These are phyloP conservation scores for Vigna hirtella DNA, from an alignment of 306 rosid genomes.

Conservation along the genomic window DNA sequence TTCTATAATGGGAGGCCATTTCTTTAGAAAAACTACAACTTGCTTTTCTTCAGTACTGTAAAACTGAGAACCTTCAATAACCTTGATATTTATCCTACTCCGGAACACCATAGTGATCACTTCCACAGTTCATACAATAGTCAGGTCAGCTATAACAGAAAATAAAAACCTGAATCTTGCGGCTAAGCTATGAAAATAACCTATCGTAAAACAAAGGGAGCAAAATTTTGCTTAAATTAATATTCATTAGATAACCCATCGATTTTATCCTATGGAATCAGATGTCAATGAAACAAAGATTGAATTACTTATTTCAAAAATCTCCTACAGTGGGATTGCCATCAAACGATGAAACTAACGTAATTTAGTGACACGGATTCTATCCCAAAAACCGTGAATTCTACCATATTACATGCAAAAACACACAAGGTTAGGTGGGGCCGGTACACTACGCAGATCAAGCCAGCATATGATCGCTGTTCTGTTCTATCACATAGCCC, in stretches of 20 bases:
- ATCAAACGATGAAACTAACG: slow-evolving; percentile 4
- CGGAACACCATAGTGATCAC: slow-evolving; percentile 4
- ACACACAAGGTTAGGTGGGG: not conserved
- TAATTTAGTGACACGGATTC: not conserved
- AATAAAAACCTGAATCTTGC: not conserved
- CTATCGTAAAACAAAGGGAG: slow-evolving; percentile 14
- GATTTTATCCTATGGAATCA: not conserved
- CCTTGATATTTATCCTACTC: not conserved
- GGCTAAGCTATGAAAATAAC: slow-evolving; percentile 20
- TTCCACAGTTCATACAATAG: slow-evolving; percentile 28
- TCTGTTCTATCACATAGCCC: slow-evolving; percentile 1
- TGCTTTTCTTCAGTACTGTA: slow-evolving; percentile 18
- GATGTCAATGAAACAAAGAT: slow-evolving; percentile 15
- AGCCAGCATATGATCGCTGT: not conserved
- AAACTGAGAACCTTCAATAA: slow-evolving; percentile 26
- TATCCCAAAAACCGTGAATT: not conserved
- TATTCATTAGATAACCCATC: not conserved
- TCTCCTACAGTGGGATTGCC: slow-evolving; percentile 15
- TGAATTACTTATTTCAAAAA: slow-evolving; percentile 9
- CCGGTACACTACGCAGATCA: not conserved
- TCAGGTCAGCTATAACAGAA: slow-evolving; percentile 4
- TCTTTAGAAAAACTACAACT: slow-evolving; percentile 12
- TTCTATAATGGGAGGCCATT: slow-evolving; percentile 12
- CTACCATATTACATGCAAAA: slow-evolving; percentile 26
- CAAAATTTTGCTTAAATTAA: not conserved